Conservation (phyloP, 805 yeast species). For the Metschnikowia chrysomelidarum region DNA sequence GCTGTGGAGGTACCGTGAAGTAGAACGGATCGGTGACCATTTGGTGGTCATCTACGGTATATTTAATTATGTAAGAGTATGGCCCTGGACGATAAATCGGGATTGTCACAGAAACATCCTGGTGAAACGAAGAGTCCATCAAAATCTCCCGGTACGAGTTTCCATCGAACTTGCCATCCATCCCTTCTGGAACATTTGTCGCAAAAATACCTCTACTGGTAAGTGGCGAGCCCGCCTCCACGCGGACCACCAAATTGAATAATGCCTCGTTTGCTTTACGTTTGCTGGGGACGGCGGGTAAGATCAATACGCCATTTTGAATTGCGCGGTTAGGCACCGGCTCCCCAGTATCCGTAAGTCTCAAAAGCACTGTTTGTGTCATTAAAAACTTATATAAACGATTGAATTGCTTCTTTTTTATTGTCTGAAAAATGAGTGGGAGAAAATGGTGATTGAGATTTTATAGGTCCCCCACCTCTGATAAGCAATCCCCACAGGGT, state of each 20-base stretch:
- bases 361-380: conserved; percentile 39
- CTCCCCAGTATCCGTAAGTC: conserved; percentile 47
- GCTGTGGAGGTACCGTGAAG: conserved; percentile 78
- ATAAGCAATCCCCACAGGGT: conserved; percentile 6
- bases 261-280: conserved; percentile 40
- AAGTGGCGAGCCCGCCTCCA: conserved; percentile 75
- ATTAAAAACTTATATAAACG: conserved; percentile 1
- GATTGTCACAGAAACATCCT: conserved; percentile 60
- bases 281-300: conserved; percentile 42
- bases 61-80: conserved; percentile 69
- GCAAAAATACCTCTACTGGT: conserved; percentile 68
- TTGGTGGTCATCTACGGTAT: conserved; percentile 33
- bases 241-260: conserved; percentile 53
- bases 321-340: conserved; percentile 40
- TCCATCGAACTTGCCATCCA: conserved; percentile 50
- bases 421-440: too few species aligned
- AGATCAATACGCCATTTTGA: conserved; percentile 48
- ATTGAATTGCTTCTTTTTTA: background rate
- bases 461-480: conserved; percentile 5
- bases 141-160: conserved; percentile 49
- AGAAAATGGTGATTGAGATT: too few species aligned
- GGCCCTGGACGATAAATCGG: conserved; percentile 74
- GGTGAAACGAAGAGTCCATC: conserved; percentile 57
- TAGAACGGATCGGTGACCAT: conserved; percentile 57
- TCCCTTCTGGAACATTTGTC: conserved; percentile 64